phyloP scores from a whole-genome alignment of 2,329 filamentous ascomycete genomes.

The Ophiostoma perfectum region DNA sequence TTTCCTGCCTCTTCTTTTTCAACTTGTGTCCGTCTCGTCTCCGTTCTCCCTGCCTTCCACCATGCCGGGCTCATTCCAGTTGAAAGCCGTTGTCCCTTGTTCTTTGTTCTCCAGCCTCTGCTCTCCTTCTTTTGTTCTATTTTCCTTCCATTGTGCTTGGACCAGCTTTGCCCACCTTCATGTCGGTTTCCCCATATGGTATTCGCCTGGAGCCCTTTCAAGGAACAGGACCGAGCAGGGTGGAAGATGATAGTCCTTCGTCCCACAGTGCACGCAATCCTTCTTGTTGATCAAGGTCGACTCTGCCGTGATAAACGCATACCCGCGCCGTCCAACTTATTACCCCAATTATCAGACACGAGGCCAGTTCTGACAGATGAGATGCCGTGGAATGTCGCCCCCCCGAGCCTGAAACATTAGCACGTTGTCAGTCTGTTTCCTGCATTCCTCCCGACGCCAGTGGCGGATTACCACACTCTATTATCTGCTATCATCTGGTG shows the following conservation, averaged over 20 bases:
- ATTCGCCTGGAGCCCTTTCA: neutral
- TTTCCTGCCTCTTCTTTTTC: neutral
- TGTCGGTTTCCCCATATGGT: neutral
- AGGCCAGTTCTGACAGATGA: neutral
- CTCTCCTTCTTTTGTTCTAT: neutral
- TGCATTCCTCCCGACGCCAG: neutral
- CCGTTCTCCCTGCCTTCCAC: neutral
- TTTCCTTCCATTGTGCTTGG: neutral
- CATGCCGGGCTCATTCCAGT: neutral
- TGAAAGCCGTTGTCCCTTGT: neutral
- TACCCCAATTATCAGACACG: neutral
- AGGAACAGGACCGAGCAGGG: neutral
- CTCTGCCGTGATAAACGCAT: neutral
- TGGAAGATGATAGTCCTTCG: no score
- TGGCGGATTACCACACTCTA: neutral
- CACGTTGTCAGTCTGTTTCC: neutral
- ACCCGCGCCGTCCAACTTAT: neutral
- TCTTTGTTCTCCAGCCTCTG: neutral
- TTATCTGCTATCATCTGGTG: neutral
- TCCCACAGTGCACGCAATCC: no score
- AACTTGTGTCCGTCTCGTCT: neutral
- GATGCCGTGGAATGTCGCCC: conserved; percentile 1
- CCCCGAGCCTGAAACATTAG: neutral
- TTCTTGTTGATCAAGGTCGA: no score
- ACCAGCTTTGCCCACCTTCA: neutral